Evolutionary conservation across 176 grass and related monocot species (phyloP).

Genomic region (Avena insularis): DNA sequence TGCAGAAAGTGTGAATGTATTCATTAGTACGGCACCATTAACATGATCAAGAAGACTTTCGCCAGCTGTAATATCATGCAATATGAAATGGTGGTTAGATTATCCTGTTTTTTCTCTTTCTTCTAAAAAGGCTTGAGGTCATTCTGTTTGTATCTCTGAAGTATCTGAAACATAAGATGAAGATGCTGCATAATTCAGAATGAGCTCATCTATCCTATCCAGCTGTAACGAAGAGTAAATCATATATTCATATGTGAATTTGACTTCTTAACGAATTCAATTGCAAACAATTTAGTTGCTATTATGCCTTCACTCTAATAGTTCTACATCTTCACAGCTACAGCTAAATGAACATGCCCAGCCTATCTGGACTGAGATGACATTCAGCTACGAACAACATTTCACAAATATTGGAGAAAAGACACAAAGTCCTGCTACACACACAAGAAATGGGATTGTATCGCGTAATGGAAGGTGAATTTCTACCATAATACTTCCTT

Average conservation of each 20-base stretch:
- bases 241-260: not conserved
- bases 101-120: not conserved
- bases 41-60: not conserved
- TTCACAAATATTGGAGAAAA: conserved; percentile 53
- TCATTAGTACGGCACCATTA: not conserved
- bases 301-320: conserved; percentile 13
- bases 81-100: not conserved
- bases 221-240: not conserved
- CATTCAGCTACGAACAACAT: conserved; percentile 58
- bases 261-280: conserved; percentile 13
- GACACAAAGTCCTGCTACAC: conserved; percentile 46
- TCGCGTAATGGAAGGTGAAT: conserved; percentile 78
- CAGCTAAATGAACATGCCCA: conserved; percentile 96
- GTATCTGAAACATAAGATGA: conserved; percentile 20
- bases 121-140: not conserved
- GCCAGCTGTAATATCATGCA: not conserved
- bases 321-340: conserved; percentile 65
- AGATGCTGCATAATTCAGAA: not conserved
- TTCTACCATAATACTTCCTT: conserved; percentile 25
- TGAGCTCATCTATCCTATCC: conserved; percentile 11
- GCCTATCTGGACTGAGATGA: conserved; percentile 87
- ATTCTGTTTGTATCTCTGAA: conserved; percentile 28
- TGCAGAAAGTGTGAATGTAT: too few relatives aligned
- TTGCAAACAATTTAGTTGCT: not conserved
- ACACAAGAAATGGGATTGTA: conserved; percentile 66